Base-by-base conservation (phyloP, 306 rosid genomes). In the Aeschynomene evenia region DNA sequence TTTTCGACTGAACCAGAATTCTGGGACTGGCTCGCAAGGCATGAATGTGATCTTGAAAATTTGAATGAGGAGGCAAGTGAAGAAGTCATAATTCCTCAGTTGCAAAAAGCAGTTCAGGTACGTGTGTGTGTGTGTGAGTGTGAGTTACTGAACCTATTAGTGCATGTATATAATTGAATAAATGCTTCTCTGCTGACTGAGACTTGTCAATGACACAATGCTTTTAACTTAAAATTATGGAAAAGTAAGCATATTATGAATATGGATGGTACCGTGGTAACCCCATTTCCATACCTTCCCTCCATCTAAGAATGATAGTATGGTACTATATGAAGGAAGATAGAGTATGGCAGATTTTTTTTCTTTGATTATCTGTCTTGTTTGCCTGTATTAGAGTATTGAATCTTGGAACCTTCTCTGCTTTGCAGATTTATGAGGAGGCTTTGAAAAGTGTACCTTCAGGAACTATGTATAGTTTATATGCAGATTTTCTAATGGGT, bases 1-100 rank as follows among this genome's bases (percentile, higher is more conserved):
- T 94, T 90, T 79, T 81, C 80, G 8, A 79, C 79, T 12, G 78
- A 78, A 26, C 96, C 96, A 46, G 92, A 78, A 52, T 88, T 80
- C 68, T 94, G 99, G 99, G 89, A 90, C 57, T 94, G 99, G 96
- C 88, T 88, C 14, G 99, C 92, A 10, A 88, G 87, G 74, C 91
- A 73, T 70, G 85, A 84, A 68, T 82, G 31, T 70, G 66, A 79
- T 64, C 52, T 82, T 51, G 86, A 75, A 69, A 71, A 50, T 61
- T 50, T 53, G 37, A 76, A 51, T 12, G 87, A 49, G 55, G 77
- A 40, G n/a, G 14, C 4, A 15, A 73, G 77, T 46, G 88, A 80
- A 80, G 89, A 79, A 75, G 59, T 49, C 20, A 15, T 36, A 60
- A 58, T 50, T 81, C 73, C 88, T 53, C 84, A 12, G 53, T 56